Percentiles rank a stretch among this genome's conserved stretches.
phyloP scores from a whole-genome alignment of 257 asterid species.

The Scutellaria baicalensis region DNA sequence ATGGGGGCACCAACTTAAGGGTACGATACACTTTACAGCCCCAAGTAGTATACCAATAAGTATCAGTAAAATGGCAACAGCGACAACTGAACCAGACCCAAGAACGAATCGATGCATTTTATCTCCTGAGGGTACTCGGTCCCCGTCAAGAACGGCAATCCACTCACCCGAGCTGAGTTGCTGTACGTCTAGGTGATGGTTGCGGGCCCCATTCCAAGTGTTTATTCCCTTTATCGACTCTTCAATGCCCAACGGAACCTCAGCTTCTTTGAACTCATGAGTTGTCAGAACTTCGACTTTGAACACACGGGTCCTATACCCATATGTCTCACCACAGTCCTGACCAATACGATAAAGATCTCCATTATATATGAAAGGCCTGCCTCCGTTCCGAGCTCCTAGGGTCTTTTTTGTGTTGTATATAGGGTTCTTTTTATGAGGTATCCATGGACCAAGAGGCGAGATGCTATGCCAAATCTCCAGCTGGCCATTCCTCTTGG shows the following conservation, averaged over 20 bases:
- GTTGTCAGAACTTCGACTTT: conserved; percentile 49
- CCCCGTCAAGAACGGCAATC: conserved; percentile 85
- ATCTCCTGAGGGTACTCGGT: conserved; percentile 80
- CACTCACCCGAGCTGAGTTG: conserved; percentile 77
- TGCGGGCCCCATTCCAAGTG: conserved; percentile 91
- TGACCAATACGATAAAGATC: conserved; percentile 85
- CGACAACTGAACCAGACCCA: conserved; percentile 51
- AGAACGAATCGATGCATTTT: conserved; percentile 46
- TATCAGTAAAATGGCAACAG: conserved; percentile 39
- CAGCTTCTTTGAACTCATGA: conserved; percentile 63
- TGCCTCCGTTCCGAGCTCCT: conserved; percentile 95
- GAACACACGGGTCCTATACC: conserved; percentile 56
- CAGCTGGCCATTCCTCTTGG: conserved; percentile 70
- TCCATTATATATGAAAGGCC: conserved; percentile 67
- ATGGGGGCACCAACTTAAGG: conserved; percentile 88
- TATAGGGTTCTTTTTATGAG: conserved; percentile 76
- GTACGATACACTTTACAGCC: conserved; percentile 60
- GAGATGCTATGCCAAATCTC: conserved; percentile 80
- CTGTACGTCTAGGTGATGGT: conserved; percentile 89
- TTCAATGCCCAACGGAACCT: conserved; percentile 47
- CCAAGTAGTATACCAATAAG: conserved; percentile 70
- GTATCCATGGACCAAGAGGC: conserved; percentile 89
- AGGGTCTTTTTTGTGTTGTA: conserved; percentile 57
- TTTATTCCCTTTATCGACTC: conserved; percentile 62
- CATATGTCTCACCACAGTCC: conserved; percentile 82